These are phyloP conservation scores for Tolypocladium guangdongense DNA, from an alignment of 2,329 filamentous ascomycete species.

Conservation along the genomic window DNA sequence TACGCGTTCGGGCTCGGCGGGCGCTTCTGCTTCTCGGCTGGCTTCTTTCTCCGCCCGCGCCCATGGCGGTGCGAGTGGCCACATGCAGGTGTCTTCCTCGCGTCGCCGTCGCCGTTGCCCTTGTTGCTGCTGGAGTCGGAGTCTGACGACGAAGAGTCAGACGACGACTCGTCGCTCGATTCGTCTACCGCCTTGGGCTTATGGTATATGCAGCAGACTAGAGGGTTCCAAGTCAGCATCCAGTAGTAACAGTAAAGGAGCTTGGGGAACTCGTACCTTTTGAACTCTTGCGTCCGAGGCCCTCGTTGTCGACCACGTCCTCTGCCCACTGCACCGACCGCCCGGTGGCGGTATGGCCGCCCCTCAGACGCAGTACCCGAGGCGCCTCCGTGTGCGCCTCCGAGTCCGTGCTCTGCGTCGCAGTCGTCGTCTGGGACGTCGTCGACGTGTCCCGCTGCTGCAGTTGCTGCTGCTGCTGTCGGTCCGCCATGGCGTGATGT, in stretches of 20 bases:
- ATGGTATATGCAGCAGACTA: slow-evolving; percentile 99
- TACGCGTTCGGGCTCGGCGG: slow-evolving; percentile 69
- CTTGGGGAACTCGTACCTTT: slow-evolving; percentile 53
- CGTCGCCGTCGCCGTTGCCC: slow-evolving; percentile 28
- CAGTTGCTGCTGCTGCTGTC: slow-evolving; percentile 7
- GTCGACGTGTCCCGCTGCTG: slow-evolving; percentile 17
- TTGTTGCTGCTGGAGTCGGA: slow-evolving; percentile 41
- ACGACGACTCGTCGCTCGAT: slow-evolving; percentile 59
- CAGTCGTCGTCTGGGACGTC: slow-evolving; percentile 21
- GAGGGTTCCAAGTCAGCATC: neutral
- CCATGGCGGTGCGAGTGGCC: slow-evolving; percentile 20
- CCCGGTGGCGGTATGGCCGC: slow-evolving; percentile 31
- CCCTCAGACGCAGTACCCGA: slow-evolving; percentile 40
- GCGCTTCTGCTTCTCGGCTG: slow-evolving; percentile 27
- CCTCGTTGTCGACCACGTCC: slow-evolving; percentile 90
- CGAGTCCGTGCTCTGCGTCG: slow-evolving; percentile 15
- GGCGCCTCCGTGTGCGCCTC: slow-evolving; percentile 18
- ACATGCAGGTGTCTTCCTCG: slow-evolving; percentile 16
- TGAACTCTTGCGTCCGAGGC: slow-evolving; percentile 82
- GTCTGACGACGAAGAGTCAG: slow-evolving; percentile 34
- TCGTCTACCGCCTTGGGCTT: slow-evolving; percentile 72
- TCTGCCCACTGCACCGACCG: slow-evolving; percentile 84
- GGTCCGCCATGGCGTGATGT: slow-evolving; percentile 17
- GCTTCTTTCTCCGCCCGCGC: slow-evolving; percentile 13
- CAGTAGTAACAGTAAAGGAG: neutral